phyloP scores from a whole-genome alignment of 192 early-diverging fungal species.

The Funneliformis mosseae region DNA sequence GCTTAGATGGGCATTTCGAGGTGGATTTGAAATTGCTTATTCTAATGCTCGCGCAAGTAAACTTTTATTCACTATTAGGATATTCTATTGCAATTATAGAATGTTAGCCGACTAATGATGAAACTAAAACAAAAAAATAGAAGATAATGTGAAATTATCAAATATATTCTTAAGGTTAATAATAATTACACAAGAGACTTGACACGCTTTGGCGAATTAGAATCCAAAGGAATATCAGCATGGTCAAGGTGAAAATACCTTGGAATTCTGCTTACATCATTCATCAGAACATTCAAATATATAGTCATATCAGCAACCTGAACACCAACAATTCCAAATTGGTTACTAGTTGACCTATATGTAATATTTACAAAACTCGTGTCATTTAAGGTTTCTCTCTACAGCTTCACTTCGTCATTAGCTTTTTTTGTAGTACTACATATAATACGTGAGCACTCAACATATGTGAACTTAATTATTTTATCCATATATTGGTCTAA shows the following conservation, averaged over 20 bases:
- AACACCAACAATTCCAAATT: conserved; percentile 15
- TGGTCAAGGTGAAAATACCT: conserved; percentile 11
- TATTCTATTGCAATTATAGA: not conserved
- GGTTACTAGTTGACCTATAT: not conserved
- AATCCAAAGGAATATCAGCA: conserved; percentile 20
- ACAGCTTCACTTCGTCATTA: conserved; percentile 13
- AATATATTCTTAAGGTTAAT: no score
- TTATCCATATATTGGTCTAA: not conserved
- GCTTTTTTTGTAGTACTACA: not conserved
- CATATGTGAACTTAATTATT: not conserved
- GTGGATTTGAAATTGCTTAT: no score
- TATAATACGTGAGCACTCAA: not conserved
- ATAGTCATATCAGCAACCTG: conserved; percentile 10
- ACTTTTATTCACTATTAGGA: conserved; percentile 9
- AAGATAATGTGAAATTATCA: no score
- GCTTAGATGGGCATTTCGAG: no score
- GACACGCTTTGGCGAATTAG: not conserved
- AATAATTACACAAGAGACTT: not conserved
- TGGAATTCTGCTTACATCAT: not conserved
- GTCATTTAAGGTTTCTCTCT: not conserved
- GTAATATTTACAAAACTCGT: not conserved
- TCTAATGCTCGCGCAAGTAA: not conserved
- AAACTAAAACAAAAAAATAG: no score
- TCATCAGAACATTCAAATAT: conserved; percentile 10
- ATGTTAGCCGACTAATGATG: no score